Base-by-base conservation (phyloP, 2,329 filamentous ascomycete species). In the Trichoderma semiorbis region DNA sequence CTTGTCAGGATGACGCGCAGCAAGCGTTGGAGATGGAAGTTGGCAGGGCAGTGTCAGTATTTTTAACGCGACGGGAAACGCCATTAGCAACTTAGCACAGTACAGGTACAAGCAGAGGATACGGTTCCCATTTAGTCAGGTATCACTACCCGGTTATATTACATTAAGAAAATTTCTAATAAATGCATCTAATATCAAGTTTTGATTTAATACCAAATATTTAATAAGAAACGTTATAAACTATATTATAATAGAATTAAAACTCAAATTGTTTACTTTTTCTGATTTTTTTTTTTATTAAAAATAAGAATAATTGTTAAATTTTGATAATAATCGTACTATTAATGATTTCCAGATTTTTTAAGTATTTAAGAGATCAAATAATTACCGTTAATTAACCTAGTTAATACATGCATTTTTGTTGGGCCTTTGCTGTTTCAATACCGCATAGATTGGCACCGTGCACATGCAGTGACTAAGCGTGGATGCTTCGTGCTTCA, bases 21-120 rank as follows among this genome's bases (percentile, higher is more conserved):
- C 67, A 62, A 61, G 57, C 57, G 53, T 69, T 69, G 36, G n/a
- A 69, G 55, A 28, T 43, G 24, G 34, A 30, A 53, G 67, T 69
- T 69, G 67, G 67, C 21, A 36, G 30, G 53, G 64, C 39, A n/a
- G 57, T 30, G 67, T 62, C 28, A 53, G 57, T 53, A 69, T 50
- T 69, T 69, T 69, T 61, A 62, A 61, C 67, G 67, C 67, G 67
- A 69, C 57, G 43, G 67, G 32, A 50, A 61, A 69, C 30, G 57
- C 30, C 28, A 58, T 61, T 61, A 28, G 55, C 67, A 28, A 36
- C 16, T 47, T 21, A 36, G 66, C 21, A 69, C 66, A 68, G 53
- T 68, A 24, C 18, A 34, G 10, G 10, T 28, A 24, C 30, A 53
- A 16, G 43, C 43, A 16, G 11, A 32, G n/a, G 5, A 16, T 28